phyloP scores from a whole-genome alignment of 2,329 filamentous ascomycete species.

The Colletotrichum cereale region DNA sequence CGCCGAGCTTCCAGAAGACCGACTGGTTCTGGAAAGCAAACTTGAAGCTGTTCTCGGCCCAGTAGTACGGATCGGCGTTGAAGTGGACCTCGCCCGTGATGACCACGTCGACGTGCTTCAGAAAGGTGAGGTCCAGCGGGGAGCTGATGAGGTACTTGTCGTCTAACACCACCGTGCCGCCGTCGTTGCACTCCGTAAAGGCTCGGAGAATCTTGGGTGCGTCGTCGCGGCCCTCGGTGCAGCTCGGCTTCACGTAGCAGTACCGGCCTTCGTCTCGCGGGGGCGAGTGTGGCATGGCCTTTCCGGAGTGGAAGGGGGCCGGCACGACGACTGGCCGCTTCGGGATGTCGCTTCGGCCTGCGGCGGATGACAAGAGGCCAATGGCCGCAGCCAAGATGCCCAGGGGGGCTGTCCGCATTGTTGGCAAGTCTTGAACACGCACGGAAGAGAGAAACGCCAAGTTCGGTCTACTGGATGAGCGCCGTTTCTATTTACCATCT shows the following conservation, averaged over 20 bases:
- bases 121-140: conserved; percentile 73
- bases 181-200: conserved; percentile 70
- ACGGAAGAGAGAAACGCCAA: neutral
- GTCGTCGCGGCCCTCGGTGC: conserved; percentile 44
- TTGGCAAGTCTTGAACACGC: neutral
- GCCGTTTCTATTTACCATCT: neutral
- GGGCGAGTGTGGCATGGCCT: conserved; percentile 28
- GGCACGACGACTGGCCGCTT: conserved; percentile 28
- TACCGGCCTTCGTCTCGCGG: conserved; percentile 29
- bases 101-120: conserved; percentile 73
- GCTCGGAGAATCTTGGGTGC: conserved; percentile 64
- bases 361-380: conserved; percentile 6
- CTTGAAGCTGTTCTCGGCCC: conserved; percentile 73
- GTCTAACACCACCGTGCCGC: conserved; percentile 72
- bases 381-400: conserved; percentile 17
- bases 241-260: conserved; percentile 39
- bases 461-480: neutral
- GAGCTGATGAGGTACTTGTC: conserved; percentile 72
- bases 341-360: conserved; percentile 7
- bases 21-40: conserved; percentile 76
- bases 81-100: conserved; percentile 69
- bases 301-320: conserved; percentile 30
- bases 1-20: conserved; percentile 49
- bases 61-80: conserved; percentile 76
- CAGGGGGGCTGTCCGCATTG: conserved; percentile 9